phyloP scores from a whole-genome alignment of 1,284 basidiomycete genomes.

The Boletellus deceptivus region DNA sequence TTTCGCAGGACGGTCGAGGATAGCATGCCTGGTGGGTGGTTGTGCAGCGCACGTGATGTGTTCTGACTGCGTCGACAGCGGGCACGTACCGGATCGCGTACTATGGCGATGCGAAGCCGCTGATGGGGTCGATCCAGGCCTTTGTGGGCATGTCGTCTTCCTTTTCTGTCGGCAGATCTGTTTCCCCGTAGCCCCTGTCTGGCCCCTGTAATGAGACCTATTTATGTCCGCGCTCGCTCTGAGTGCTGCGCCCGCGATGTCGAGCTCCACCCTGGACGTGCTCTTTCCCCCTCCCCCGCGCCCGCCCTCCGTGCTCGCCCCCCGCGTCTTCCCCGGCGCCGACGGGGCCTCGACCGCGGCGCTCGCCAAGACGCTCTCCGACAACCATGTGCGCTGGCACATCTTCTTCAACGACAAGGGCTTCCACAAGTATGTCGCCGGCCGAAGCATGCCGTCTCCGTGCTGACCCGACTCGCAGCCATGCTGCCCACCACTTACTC shows the following conservation, averaged over 20 bases:
- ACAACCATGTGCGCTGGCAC: slow-evolving; percentile 59
- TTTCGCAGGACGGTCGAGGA: slow-evolving; percentile 59
- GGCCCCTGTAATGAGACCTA: too few relatives aligned
- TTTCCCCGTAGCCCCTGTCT: too few relatives aligned
- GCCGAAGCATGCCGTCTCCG: not conserved
- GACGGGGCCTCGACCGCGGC: slow-evolving; percentile 45
- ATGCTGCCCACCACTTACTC: slow-evolving; percentile 41
- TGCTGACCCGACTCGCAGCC: slow-evolving; percentile 30
- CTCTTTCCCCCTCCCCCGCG: slow-evolving; percentile 41
- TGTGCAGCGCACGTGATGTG: too few relatives aligned
- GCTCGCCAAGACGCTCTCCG: slow-evolving; percentile 46
- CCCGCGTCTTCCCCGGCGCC: slow-evolving; percentile 44
- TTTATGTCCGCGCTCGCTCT: too few relatives aligned
- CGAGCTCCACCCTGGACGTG: slow-evolving; percentile 14
- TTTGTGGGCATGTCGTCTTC: slow-evolving; percentile 62
- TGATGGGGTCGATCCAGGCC: slow-evolving; percentile 56
- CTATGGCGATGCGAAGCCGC: slow-evolving; percentile 70
- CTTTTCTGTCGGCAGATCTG: slow-evolving; percentile 46
- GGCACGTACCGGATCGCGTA: slow-evolving; percentile 72
- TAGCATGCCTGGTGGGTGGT: slow-evolving; percentile 40
- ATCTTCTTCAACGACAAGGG: slow-evolving; percentile 58
- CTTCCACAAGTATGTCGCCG: slow-evolving; percentile 53
- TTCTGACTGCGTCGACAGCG: slow-evolving; percentile 34
- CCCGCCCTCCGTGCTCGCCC: slow-evolving; percentile 36
- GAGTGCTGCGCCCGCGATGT: too few relatives aligned